A percentile compares a stretch with the other conserved stretches of the same genome.
Conservation (phyloP, 2,329 filamentous ascomycete genomes). For the Alternaria arborescens region DNA sequence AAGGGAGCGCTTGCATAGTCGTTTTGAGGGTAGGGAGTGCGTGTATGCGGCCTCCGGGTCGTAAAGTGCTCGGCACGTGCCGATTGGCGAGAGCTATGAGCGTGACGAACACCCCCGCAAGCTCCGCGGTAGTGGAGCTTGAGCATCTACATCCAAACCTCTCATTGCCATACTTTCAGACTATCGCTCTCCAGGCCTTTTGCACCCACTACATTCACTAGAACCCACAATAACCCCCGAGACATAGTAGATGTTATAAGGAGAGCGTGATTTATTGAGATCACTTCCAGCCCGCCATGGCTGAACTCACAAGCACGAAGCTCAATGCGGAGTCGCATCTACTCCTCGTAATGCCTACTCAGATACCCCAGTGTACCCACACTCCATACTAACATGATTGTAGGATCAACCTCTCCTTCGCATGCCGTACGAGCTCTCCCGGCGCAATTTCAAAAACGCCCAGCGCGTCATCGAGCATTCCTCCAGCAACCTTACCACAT, state of each 20-base stretch:
- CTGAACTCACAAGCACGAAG: slow-evolving; percentile 65
- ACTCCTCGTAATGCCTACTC: slow-evolving; percentile 67
- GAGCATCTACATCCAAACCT: slow-evolving; percentile 9
- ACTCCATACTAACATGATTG: slow-evolving; percentile 39
- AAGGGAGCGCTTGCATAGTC: background rate
- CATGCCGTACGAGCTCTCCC: slow-evolving; percentile 88
- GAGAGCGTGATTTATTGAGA: background rate
- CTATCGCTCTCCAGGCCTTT: background rate
- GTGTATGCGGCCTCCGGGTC: background rate
- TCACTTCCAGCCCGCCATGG: slow-evolving; percentile 45
- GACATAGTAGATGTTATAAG: background rate
- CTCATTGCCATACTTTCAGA: background rate
- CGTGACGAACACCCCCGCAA: slow-evolving; percentile 35
- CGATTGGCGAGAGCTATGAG: slow-evolving; percentile 24
- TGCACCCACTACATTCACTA: background rate
- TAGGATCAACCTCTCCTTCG: slow-evolving; percentile 95
- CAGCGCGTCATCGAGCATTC: slow-evolving; percentile 80
- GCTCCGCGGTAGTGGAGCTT: slow-evolving; percentile 21
- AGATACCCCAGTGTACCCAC: slow-evolving; percentile 59
- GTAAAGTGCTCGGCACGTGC: slow-evolving; percentile 22
- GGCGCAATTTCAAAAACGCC: slow-evolving; percentile 91
- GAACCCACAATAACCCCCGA: background rate
- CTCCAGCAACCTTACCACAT: slow-evolving; percentile 67
- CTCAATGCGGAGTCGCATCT: slow-evolving; percentile 79
- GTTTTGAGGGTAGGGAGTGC: background rate